These are phyloP conservation scores for Calonectria leucothoes DNA, from an alignment of 2,329 filamentous ascomycete species.

Conservation along the genomic window DNA sequence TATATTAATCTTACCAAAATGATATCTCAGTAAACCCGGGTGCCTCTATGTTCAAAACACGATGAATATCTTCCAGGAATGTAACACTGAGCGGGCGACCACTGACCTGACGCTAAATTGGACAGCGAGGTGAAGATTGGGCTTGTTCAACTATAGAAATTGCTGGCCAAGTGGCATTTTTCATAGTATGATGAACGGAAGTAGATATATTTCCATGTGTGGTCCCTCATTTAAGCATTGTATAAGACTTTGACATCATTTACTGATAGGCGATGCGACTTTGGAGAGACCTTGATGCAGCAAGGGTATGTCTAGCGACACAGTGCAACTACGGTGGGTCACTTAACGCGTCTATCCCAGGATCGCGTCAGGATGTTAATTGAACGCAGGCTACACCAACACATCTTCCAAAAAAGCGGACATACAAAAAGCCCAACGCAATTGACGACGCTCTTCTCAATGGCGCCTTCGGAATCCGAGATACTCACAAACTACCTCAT, in stretches of 20 bases:
- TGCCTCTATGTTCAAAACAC: slow-evolving; percentile 62
- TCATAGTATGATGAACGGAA: background rate
- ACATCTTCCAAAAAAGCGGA: background rate
- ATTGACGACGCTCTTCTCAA: slow-evolving; percentile 45
- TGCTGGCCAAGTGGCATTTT: background rate
- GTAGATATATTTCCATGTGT: slow-evolving; percentile 40
- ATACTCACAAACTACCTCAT: slow-evolving; percentile 85
- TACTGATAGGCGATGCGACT: background rate
- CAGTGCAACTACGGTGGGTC: slow-evolving; percentile 14
- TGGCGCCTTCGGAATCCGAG: slow-evolving; percentile 79
- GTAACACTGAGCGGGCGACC: too few relatives aligned
- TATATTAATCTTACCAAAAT: slow-evolving; percentile 25
- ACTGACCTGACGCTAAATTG: slow-evolving; percentile 71
- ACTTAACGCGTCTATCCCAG: slow-evolving; percentile 37
- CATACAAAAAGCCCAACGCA: background rate
- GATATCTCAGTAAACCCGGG: slow-evolving; percentile 28
- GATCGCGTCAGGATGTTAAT: slow-evolving; percentile 27
- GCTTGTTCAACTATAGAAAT: too few relatives aligned
- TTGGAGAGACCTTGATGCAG: background rate
- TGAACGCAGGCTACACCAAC: background rate
- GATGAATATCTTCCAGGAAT: slow-evolving; percentile 68
- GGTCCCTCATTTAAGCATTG: background rate
- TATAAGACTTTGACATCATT: background rate
- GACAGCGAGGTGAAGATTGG: slow-evolving; percentile 49
- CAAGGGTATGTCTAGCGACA: slow-evolving; percentile 9